Conservation (phyloP, 495 filamentous ascomycete genomes). For the Aspergillus nanangensis region DNA sequence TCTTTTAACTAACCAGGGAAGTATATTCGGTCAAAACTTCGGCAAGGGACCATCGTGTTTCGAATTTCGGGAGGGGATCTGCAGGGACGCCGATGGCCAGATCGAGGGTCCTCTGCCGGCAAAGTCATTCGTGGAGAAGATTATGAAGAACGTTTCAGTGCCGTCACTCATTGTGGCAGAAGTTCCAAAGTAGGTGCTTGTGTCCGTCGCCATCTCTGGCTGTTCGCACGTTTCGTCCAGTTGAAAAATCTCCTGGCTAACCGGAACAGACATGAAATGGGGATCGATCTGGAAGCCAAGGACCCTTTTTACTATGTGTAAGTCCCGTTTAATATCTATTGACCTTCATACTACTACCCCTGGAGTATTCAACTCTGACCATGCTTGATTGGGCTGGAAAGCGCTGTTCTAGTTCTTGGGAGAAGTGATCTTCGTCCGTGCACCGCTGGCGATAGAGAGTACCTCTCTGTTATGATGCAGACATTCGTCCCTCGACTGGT, state of each 20-base stretch:
- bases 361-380: too few relatives aligned
- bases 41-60: background rate
- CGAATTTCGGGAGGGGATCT: background rate
- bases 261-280: too few relatives aligned
- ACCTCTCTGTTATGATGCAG: constrained; percentile 1
- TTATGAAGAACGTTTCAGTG: constrained; percentile 2
- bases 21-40: constrained; percentile 1
- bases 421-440: background rate
- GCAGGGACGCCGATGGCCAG: background rate
- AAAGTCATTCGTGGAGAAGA: background rate
- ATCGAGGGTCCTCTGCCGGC: background rate
- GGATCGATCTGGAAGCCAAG: too few relatives aligned
- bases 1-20: too few relatives aligned
- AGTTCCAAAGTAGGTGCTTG: too few relatives aligned
- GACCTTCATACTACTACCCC: too few relatives aligned
- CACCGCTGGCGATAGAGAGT: background rate
- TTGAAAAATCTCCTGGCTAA: too few relatives aligned
- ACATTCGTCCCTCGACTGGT: background rate
- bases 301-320: too few relatives aligned
- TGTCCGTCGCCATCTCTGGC: too few relatives aligned
- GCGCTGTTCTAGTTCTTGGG: background rate
- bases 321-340: too few relatives aligned
- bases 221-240: too few relatives aligned
- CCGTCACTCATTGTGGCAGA: background rate
- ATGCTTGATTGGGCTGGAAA: too few relatives aligned